Evolutionary conservation across 108 stramenopile genomes (phyloP).

Genomic region (Cyclotella distinguenda): DNA sequence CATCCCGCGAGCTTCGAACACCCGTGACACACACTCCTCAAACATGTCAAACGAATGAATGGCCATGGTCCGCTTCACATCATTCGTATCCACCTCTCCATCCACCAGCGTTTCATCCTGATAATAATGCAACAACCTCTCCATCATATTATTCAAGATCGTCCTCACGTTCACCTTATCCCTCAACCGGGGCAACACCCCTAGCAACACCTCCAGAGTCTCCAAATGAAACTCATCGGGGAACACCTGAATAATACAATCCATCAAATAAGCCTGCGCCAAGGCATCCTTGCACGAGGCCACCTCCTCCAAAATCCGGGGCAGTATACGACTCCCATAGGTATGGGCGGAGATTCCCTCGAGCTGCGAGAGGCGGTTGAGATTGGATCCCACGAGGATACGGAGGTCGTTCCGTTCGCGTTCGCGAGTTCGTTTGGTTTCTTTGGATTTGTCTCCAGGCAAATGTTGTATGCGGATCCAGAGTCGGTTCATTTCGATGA

Average conservation of each 20-base stretch:
- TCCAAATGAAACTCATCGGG: conserved; percentile 97
- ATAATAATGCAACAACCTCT: conserved; percentile 83
- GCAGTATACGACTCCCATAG: conserved; percentile 85
- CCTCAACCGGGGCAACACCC: conserved; percentile 81
- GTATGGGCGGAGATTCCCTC: conserved; percentile 87
- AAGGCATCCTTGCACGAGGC: conserved; percentile 91
- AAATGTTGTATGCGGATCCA: conserved; percentile 98
- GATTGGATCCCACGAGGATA: conserved; percentile 95
- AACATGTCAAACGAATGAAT: conserved; percentile 89
- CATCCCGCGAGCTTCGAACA: conserved; percentile 85
- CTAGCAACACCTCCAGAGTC: conserved; percentile 89
- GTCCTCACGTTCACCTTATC: conserved; percentile 96
- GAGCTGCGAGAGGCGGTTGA: conserved; percentile 91
- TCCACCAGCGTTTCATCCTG: conserved; percentile 70
- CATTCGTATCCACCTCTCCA: conserved; percentile 79
- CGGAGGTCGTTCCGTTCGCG: conserved; percentile 96
- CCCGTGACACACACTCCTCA: conserved; percentile 85
- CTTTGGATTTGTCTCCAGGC: conserved; percentile 76
- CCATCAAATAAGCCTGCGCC: conserved; percentile 97
- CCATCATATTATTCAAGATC: conserved; percentile 92
- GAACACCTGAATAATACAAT: conserved; percentile 98
- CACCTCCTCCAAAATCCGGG: conserved; percentile 87
- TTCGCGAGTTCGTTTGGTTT: conserved; percentile 87
- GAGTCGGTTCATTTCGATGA: conserved; percentile 96
- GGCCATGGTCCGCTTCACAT: conserved; percentile 67